Base-by-base conservation (phyloP, 768 basidiomycete species). In the Crepidotus variabilis region DNA sequence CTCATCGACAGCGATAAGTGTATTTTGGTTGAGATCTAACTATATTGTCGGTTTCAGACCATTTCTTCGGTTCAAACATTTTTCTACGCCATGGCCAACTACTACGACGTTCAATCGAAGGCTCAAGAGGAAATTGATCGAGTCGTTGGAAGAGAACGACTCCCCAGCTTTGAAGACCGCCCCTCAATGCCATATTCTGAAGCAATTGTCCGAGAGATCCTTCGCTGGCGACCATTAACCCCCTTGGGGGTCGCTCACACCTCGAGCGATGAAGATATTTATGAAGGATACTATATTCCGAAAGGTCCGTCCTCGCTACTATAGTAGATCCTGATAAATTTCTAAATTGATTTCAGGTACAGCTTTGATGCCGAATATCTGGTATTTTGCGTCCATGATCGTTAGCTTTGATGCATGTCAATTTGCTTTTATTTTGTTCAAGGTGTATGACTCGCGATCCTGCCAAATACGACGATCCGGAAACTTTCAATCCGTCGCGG, bases 81-180 rank as follows among this genome's bases (percentile, higher is more conserved):
- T 69, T 65, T 91, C 21, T 78, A 90, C 51, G 84, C 85, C 5
- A 86, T 90, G 82, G 73, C 87, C 52, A 68, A 73, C 6, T 67
- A 88, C 61, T 87, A 88, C 0, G 78, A 80, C 35, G 78, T 75
- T 1, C 78, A 83, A 47, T 73, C 60, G 32, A 81, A 78, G 54
- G 88, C 84, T 0, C 86, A 88, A 62, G 71, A 74, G 18, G 88
- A 91, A 60, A 77, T 91, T 16, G 89, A 91, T 63, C 53, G 62
- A 1, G 81, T 87, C 14, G 72, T 85, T 35, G 84, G 84, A 9
- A 56, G 64, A 28, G 77, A 78, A 45, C 75, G 87, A 8, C 72
- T 90, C 24, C 90, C 90, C 0, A 75, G 71, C 0, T 80, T 86
- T 58, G 73, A 70, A 36, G 88, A 89, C 65, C 74, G 86, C 2